Evolutionary conservation across 2,329 filamentous ascomycete genomes (phyloP).

Genomic region (Fusarium nisikadoi): DNA sequence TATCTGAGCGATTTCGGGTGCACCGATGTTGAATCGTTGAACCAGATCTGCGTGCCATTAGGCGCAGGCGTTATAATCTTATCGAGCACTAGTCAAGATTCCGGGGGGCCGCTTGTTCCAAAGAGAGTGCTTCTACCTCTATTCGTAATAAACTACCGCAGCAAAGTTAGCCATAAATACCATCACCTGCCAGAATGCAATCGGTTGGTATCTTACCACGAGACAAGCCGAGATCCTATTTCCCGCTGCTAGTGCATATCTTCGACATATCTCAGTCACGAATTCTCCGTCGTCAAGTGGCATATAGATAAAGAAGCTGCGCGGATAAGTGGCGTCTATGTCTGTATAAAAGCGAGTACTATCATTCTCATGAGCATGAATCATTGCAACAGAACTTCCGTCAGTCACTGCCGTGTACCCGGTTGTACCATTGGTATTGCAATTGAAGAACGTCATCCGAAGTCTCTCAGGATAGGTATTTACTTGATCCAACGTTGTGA

Average conservation of each 20-base stretch:
- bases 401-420: constrained; percentile 15
- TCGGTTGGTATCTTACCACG: constrained; percentile 8
- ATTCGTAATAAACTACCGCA: neutral
- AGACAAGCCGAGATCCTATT: constrained; percentile 5
- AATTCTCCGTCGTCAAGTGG: constrained; percentile 22
- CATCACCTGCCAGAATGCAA: neutral
- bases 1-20: neutral
- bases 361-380: constrained; percentile 12
- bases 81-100: constrained; percentile 10
- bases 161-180: neutral
- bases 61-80: neutral
- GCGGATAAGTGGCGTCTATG: neutral
- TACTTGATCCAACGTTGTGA: constrained; percentile 9
- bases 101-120: constrained; percentile 17
- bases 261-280: constrained; percentile 17
- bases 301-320: constrained; percentile 11
- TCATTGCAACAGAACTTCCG: neutral
- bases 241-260: neutral
- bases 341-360: constrained; percentile 11
- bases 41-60: constrained; percentile 10
- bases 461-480: constrained; percentile 1
- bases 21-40: neutral
- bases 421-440: constrained; percentile 7
- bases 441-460: constrained; percentile 10
- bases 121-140: constrained; percentile 19